These are phyloP conservation scores for Phytophthora pini DNA, from an alignment of 352 stramenopile genomes.

Conservation along the genomic window DNA sequence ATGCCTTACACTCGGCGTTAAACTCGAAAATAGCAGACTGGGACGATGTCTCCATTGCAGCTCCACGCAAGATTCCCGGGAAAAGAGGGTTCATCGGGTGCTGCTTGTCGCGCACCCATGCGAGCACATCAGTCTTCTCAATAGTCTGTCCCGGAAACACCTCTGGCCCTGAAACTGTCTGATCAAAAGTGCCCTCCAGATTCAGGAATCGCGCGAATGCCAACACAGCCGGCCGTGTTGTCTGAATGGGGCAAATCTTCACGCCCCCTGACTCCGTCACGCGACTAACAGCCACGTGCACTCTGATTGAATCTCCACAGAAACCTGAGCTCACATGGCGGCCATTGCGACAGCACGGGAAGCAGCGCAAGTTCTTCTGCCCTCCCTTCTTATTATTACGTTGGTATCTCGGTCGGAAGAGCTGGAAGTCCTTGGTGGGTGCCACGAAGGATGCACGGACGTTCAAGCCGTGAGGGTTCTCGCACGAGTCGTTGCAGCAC, in stretches of 20 bases:
- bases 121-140: constrained; percentile 66
- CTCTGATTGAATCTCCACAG: constrained; percentile 85
- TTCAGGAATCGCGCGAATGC: constrained; percentile 80
- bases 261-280: constrained; percentile 79
- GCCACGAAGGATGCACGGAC: constrained; percentile 83
- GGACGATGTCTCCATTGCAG: constrained; percentile 78
- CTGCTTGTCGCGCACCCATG: constrained; percentile 76
- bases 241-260: constrained; percentile 84
- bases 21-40: constrained; percentile 90
- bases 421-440: constrained; percentile 77
- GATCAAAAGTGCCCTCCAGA: constrained; percentile 73
- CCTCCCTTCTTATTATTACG: constrained; percentile 92
- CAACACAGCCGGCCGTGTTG: constrained; percentile 62
- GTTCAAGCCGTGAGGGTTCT: constrained; percentile 83
- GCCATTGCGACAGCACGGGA: constrained; percentile 82
- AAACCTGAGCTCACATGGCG: constrained; percentile 88
- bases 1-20: constrained; percentile 89
- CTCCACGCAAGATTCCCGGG: constrained; percentile 72
- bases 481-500: constrained; percentile 84
- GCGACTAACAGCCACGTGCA: constrained; percentile 81
- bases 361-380: constrained; percentile 91
- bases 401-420: constrained; percentile 86
- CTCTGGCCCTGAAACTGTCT: constrained; percentile 69
- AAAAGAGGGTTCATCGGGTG: constrained; percentile 83
- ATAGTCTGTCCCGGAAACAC: constrained; percentile 83